Percentiles rank a stretch among this genome's conserved stretches.
These are phyloP conservation scores for Sporothrix euskadiensis DNA, from an alignment of 2,329 filamentous ascomycete species.

Conservation along the genomic window DNA sequence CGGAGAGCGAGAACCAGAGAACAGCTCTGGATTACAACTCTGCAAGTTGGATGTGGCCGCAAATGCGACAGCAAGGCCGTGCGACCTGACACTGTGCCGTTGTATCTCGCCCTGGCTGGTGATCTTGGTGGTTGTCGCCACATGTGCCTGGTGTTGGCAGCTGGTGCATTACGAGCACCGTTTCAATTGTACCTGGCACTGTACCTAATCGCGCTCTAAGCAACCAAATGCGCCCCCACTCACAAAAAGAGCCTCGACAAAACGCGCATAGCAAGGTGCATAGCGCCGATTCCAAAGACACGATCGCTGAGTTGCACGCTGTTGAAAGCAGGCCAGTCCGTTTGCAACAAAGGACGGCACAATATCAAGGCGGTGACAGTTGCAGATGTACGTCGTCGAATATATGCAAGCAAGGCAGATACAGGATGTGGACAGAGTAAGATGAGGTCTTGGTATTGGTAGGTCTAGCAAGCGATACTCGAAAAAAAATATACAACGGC, in stretches of 20 bases:
- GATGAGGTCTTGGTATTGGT: not conserved
- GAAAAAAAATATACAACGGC: conserved; percentile 20
- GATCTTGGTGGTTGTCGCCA: not conserved
- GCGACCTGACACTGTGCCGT: not conserved
- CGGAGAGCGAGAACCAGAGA: not conserved
- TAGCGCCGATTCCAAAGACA: conserved; percentile 16
- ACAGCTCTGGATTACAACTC: not conserved
- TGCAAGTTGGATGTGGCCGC: not conserved
- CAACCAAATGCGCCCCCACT: not conserved
- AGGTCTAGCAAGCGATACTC: conserved; percentile 4
- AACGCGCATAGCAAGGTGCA: conserved; percentile 7
- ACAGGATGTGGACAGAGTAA: not conserved
- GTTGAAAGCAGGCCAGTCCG: not conserved
- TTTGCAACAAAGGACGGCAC: conserved; percentile 8
- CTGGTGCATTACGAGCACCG: not conserved
- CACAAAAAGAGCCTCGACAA: not conserved
- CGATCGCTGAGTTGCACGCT: conserved; percentile 19
- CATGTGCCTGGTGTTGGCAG: not conserved
- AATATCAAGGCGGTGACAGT: conserved; percentile 7
- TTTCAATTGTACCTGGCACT: not conserved
- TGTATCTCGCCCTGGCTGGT: not conserved
- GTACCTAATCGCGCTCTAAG: not conserved
- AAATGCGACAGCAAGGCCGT: conserved; percentile 12
- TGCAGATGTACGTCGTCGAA: not conserved
- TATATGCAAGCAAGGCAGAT: not conserved